Conservation (phyloP, 371 early-diverging fungal species). For the Mucor irregularis region DNA sequence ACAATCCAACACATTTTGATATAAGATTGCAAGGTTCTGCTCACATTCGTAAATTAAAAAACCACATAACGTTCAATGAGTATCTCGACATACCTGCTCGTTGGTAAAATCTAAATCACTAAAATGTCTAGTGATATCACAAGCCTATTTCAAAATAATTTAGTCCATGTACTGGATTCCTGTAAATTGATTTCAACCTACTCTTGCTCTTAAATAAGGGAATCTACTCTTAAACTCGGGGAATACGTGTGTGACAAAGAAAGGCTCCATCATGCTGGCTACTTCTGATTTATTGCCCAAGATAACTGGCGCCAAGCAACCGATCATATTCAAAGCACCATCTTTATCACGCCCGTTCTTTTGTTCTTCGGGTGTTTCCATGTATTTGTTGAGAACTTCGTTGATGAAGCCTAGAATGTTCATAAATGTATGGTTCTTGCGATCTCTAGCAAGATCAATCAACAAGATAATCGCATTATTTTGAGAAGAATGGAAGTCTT, state of each 20-base stretch:
- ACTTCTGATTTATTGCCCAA: slow-evolving; percentile 68
- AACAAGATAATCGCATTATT: slow-evolving; percentile 72
- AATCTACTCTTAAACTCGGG: slow-evolving; percentile 83
- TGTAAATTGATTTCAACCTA: slow-evolving; percentile 25
- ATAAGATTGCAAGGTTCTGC: slow-evolving; percentile 53
- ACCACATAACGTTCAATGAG: neutral
- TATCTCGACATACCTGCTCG: slow-evolving; percentile 25
- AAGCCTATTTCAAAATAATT: slow-evolving; percentile 18
- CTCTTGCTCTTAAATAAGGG: slow-evolving; percentile 78
- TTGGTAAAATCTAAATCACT: slow-evolving; percentile 42
- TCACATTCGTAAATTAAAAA: neutral
- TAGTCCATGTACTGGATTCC: neutral
- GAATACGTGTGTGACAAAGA: slow-evolving; percentile 80
- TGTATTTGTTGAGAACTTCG: slow-evolving; percentile 55
- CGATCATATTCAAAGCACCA: slow-evolving; percentile 87
- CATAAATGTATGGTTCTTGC: slow-evolving; percentile 78
- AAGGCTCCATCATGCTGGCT: slow-evolving; percentile 68
- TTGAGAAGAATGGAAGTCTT: slow-evolving; percentile 74
- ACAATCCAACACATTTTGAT: slow-evolving; percentile 64
- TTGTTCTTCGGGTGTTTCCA: slow-evolving; percentile 61
- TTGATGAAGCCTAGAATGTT: slow-evolving; percentile 76
- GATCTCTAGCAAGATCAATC: slow-evolving; percentile 69
- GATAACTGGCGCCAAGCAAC: slow-evolving; percentile 60
- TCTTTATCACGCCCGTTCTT: slow-evolving; percentile 82
- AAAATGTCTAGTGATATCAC: slow-evolving; percentile 43